These are phyloP conservation scores for Hemileia vastatrix DNA, from an alignment of 1,284 basidiomycete species.

Conservation along the genomic window DNA sequence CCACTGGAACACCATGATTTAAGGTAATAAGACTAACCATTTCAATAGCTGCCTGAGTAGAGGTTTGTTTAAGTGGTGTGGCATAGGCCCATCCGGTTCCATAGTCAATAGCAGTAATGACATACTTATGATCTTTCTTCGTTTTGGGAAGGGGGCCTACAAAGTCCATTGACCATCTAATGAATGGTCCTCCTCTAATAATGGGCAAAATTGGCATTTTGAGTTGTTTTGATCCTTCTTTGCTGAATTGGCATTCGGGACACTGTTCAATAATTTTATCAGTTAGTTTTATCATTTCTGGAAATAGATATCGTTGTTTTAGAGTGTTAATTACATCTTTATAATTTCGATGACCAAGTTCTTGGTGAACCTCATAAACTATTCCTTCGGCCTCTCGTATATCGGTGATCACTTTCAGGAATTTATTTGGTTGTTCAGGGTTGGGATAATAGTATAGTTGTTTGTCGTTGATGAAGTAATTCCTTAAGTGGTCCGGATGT, in stretches of 20 bases:
- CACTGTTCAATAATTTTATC: not conserved
- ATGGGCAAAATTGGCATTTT: not conserved
- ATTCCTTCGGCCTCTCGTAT: too few relatives aligned
- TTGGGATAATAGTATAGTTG: not conserved
- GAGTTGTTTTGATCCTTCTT: not conserved
- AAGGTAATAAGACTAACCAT: not conserved
- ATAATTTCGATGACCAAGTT: not conserved
- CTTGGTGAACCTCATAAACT: too few relatives aligned
- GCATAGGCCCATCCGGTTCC: constrained; percentile 13
- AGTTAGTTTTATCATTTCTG: not conserved
- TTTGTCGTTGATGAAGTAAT: not conserved
- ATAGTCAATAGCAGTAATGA: constrained; percentile 7
- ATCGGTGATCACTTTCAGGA: too few relatives aligned
- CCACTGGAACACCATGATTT: constrained; percentile 1
- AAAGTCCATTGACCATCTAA: constrained; percentile 9
- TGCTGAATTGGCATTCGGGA: not conserved
- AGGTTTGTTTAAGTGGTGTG: not conserved
- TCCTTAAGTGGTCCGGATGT: not conserved
- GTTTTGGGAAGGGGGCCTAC: constrained; percentile 1
- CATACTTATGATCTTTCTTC: not conserved
- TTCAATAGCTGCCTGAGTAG: not conserved
- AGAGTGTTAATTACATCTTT: not conserved
- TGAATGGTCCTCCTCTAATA: not conserved
- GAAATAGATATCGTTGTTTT: not conserved
- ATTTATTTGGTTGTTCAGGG: not conserved